Conservation (phyloP, 495 filamentous ascomycete species). For the Hypoxylon fuscum region DNA sequence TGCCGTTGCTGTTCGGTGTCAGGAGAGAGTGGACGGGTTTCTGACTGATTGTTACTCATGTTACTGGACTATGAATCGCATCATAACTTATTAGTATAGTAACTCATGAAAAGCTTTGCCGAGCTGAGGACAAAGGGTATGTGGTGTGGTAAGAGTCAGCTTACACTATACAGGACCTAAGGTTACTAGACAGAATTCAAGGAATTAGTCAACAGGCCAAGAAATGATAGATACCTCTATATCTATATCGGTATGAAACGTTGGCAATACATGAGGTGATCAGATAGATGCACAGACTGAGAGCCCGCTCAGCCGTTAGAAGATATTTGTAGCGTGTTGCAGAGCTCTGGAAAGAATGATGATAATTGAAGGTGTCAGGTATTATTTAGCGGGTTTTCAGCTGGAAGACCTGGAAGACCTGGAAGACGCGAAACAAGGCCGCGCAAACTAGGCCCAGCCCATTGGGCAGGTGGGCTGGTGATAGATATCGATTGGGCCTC, state of each 20-base stretch:
- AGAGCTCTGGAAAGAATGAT: conserved; percentile 6
- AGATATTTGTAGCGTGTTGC: no score
- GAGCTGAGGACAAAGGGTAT: neutral
- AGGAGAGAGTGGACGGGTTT: conserved; percentile 30
- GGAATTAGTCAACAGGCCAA: conserved; percentile 3
- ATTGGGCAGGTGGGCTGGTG: conserved; percentile 27
- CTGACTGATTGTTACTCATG: conserved; percentile 41
- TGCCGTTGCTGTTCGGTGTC: conserved; percentile 44
- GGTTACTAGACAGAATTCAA: no score
- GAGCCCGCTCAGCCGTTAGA: conserved; percentile 40
- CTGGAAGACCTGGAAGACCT: conserved; percentile 4
- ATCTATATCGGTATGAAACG: conserved; percentile 13
- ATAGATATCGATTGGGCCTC: conserved; percentile 27
- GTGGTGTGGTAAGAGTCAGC: neutral
- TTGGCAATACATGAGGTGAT: conserved; percentile 25
- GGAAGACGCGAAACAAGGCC: conserved; percentile 26
- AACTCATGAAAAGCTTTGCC: neutral
- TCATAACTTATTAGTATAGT: conserved; percentile 12
- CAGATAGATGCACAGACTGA: conserved; percentile 23
- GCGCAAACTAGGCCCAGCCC: conserved; percentile 7
- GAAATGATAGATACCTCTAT: conserved; percentile 12
- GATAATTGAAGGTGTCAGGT: neutral
- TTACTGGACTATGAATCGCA: conserved; percentile 15
- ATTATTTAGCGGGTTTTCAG: no score
- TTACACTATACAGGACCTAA: conserved; percentile 27